phyloP scores from a whole-genome alignment of 306 rosid species.

The Casuarina glauca region DNA sequence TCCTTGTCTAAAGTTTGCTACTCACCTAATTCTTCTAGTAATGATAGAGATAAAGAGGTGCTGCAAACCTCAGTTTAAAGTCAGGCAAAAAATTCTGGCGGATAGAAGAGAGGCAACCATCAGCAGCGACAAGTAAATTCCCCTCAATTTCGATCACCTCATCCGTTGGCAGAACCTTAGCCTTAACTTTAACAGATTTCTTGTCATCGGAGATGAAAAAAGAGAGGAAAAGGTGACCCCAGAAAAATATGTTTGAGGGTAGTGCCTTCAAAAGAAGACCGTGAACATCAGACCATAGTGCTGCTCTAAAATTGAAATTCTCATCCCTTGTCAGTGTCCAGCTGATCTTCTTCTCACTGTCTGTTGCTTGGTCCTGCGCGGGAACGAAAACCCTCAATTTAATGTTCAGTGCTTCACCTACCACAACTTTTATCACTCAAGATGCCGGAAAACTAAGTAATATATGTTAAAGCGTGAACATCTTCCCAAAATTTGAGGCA shows the following conservation, averaged over 20 bases:
- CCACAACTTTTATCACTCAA: no score
- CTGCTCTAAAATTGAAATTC: conserved; percentile 67
- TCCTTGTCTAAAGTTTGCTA: no score
- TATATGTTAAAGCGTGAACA: no score
- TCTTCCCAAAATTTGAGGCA: no score
- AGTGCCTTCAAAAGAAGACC: conserved; percentile 57
- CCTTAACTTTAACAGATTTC: conserved; percentile 50
- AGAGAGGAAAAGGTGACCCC: conserved; percentile 73
- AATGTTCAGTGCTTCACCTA: neutral
- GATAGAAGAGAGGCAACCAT: conserved; percentile 79
- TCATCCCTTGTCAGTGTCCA: conserved; percentile 68
- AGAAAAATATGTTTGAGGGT: conserved; percentile 55
- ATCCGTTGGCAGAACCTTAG: conserved; percentile 47
- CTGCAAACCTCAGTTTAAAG: conserved; percentile 57
- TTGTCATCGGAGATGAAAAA: conserved; percentile 47
- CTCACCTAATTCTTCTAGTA: no score
- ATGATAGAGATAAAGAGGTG: neutral
- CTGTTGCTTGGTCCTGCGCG: conserved; percentile 62
- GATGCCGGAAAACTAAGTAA: neutral
- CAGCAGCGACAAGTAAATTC: conserved; percentile 85
- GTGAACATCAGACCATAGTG: conserved; percentile 85
- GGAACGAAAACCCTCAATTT: neutral
- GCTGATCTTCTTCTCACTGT: conserved; percentile 51
- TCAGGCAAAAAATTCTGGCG: conserved; percentile 62
- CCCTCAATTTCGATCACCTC: conserved; percentile 50